Percentiles rank a stretch among this genome's conserved stretches.
Conservation (phyloP, 192 early-diverging fungal genomes). For the Linnemannia schmuckeri region DNA sequence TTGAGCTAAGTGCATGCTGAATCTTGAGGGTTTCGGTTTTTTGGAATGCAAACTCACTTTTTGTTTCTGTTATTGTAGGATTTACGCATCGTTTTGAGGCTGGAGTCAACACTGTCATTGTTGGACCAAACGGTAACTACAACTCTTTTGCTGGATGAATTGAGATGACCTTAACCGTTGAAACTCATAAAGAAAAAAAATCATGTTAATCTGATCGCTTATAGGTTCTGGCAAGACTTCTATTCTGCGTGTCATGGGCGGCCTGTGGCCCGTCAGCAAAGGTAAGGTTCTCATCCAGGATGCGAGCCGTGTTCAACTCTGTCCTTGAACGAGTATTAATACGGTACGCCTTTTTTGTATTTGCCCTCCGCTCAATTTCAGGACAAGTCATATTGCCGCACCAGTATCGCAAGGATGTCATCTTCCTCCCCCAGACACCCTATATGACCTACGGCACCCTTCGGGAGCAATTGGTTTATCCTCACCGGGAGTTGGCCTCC, state of each 20-base stretch:
- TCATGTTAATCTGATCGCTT: not conserved
- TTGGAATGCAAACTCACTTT: not conserved
- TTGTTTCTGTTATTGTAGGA: conserved; percentile 38
- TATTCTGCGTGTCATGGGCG: conserved; percentile 80
- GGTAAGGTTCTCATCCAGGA: conserved; percentile 59
- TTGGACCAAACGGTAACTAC: conserved; percentile 79
- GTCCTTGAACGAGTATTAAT: not conserved
- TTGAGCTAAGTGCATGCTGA: not conserved
- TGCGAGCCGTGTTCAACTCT: conserved; percentile 3
- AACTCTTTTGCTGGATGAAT: not conserved
- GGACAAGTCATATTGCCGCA: conserved; percentile 71
- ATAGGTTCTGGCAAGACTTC: conserved; percentile 84
- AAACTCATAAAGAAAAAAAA: not conserved
- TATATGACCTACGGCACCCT: conserved; percentile 34
- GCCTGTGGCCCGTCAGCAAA: conserved; percentile 75
- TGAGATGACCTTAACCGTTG: not conserved
- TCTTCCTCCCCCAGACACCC: conserved; percentile 37
- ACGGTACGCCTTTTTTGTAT: not conserved
- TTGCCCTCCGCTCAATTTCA: conserved; percentile 72
- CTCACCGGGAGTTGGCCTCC: conserved; percentile 13
- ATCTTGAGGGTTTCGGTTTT: not conserved
- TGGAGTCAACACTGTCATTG: conserved; percentile 75
- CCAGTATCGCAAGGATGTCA: conserved; percentile 46
- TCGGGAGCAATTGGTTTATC: conserved; percentile 38
- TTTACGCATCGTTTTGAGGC: conserved; percentile 62